phyloP scores from a whole-genome alignment of 805 yeast genomes.

The Ogataea glucozyma region DNA sequence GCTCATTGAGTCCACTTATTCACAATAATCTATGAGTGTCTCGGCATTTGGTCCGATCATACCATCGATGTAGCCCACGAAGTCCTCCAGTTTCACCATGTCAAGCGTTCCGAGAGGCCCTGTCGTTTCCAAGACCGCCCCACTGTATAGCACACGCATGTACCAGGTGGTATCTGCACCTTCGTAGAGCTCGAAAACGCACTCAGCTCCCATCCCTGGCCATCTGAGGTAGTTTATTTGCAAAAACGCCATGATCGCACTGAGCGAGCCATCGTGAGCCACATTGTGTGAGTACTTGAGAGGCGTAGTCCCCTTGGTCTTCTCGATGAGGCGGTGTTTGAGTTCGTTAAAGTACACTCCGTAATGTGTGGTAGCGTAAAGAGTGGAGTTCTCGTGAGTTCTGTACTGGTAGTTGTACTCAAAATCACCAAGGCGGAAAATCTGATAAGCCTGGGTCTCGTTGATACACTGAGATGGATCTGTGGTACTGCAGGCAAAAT shows the following conservation, averaged over 20 bases:
- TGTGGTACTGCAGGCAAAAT: conserved; percentile 32
- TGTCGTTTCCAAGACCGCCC: conserved; percentile 23
- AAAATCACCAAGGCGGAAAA: conserved; percentile 45
- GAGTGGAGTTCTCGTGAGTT: conserved; percentile 36
- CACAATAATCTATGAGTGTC: conserved; percentile 14
- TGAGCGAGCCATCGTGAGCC: conserved; percentile 44
- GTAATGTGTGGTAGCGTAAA: conserved; percentile 34
- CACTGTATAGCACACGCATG: conserved; percentile 40
- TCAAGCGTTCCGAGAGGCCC: conserved; percentile 24
- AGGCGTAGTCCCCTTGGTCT: conserved; percentile 30
- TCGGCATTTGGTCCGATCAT: conserved; percentile 23
- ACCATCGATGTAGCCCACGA: conserved; percentile 19
- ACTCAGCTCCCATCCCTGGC: conserved; percentile 52
- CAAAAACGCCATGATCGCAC: conserved; percentile 38
- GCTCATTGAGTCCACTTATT: too few relatives aligned
- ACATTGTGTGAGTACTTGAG: conserved; percentile 41
- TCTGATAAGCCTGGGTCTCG: conserved; percentile 38
- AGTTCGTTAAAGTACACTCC: conserved; percentile 43
- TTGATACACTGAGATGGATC: conserved; percentile 29
- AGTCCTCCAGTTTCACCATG: conserved; percentile 20
- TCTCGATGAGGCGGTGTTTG: conserved; percentile 31
- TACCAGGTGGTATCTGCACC: conserved; percentile 28
- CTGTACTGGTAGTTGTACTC: conserved; percentile 44
- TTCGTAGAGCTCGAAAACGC: conserved; percentile 41
- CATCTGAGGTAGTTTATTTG: conserved; percentile 39